Evolutionary conservation across 495 filamentous ascomycete species (phyloP), one percentile per base, ranked within the genome.

Genomic region (Apodospora peruviana): DNA sequence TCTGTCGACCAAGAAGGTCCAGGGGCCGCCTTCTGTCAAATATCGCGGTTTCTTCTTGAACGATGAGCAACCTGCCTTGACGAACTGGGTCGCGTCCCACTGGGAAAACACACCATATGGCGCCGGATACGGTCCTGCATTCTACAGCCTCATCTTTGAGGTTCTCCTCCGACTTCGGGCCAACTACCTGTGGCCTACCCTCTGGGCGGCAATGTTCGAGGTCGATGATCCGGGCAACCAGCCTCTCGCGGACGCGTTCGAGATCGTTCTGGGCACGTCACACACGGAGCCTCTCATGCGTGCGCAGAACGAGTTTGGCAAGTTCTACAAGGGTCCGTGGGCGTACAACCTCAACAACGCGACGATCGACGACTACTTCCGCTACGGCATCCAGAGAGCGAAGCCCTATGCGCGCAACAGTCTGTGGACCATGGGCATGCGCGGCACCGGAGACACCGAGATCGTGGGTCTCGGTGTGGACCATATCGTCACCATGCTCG

Each of bases 31-130:
- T 18, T 78, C 72, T 2, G 78, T 90, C 46, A 87, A 85, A 58
- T 90, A 87, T 63, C 76, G 86, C 5, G 86, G 85, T 9, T 80
- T 90, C 59, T 90, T 90, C 70, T 69, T 90, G 58, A 89, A 90
- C 60, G 86, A 89, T 48, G 85, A 90, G 55, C 80, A 83, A 44
- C 86, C 86, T 1, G 82, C 80, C 0, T 58, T 89, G 45, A 84
- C 85, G 0, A 81, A 81, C 48, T 90, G 82, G 82, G 76, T 88
- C 22, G 69, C 78, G 52, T 65, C 59, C 11, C 57, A 64, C 50
- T 72, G 64, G 50, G 47, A 58, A 5, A 63, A 71, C 25, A 71
- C 67, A 2, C 62, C 64, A 11, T 85, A 78, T 40, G 82, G 82
- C 2, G 65, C 76, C 5, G 79, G 77, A 2, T 90, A 77, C 52